These are phyloP conservation scores for Pythium sukuiense DNA, from an alignment of 352 stramenopile genomes.

Conservation along the genomic window DNA sequence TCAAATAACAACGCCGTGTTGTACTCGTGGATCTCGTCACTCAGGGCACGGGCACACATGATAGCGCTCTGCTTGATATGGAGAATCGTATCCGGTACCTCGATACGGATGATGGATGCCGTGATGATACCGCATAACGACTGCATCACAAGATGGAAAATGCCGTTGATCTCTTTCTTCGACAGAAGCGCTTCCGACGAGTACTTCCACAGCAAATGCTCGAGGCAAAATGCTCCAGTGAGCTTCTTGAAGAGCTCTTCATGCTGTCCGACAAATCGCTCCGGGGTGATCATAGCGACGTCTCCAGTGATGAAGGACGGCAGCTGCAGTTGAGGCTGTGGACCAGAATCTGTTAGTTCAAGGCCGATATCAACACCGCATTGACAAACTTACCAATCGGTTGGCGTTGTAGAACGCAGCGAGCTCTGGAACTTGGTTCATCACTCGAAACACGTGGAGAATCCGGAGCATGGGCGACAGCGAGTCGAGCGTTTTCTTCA, in stretches of 20 bases:
- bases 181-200: constrained; percentile 66
- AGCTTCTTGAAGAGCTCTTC: constrained; percentile 83
- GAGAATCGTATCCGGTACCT: constrained; percentile 53
- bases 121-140: constrained; percentile 72
- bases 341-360: background rate
- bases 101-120: constrained; percentile 59
- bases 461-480: constrained; percentile 75
- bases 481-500: constrained; percentile 55
- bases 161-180: constrained; percentile 83
- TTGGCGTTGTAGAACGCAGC: constrained; percentile 80
- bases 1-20: constrained; percentile 65
- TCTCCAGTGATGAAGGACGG: constrained; percentile 69
- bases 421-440: constrained; percentile 73
- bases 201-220: constrained; percentile 73
- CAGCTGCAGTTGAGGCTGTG: constrained; percentile 71
- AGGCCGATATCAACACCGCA: background rate
- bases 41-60: constrained; percentile 53
- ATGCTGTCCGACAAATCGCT: constrained; percentile 74
- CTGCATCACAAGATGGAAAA: constrained; percentile 78
- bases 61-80: constrained; percentile 69
- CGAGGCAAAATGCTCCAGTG: constrained; percentile 69
- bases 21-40: constrained; percentile 77
- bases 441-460: constrained; percentile 70
- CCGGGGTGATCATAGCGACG: constrained; percentile 67
- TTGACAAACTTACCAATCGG: constrained; percentile 42